Evolutionary conservation across 805 yeast genomes (phyloP), one percentile per base, ranked within the genome.

Genomic region (Candida ovalis): DNA sequence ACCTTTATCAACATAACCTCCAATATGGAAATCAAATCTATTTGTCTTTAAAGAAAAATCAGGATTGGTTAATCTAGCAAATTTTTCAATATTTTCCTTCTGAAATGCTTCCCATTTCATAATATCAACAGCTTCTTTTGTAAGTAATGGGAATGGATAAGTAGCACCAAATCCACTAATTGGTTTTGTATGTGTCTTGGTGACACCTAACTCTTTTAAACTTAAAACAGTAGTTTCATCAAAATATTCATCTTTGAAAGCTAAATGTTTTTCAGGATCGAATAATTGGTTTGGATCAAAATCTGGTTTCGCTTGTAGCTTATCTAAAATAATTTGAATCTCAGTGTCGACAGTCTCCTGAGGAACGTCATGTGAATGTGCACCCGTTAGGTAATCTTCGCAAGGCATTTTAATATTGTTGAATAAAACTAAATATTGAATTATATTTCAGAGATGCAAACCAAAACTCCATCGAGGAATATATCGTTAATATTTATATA

Each of bases 71-170:
- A 64, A 59, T 51, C 82, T 68, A 18, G 75, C 82, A 56, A 67
- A 71, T 39, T 70, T 65, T 47, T 69, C 50, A 40, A 79, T 68
- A 3, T 67, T 55, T 21, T 75, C 74, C 46, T 73, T 72, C 35
- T 64, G 62, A 52, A 80, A 70, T 19, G 76, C 62, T 58, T 81
- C 85, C 60, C 73, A 72, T 54, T 75, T 71, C 80, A 81, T 75
- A 50, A 81, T 74, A 38, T 73, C 72, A 39, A 78, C 66, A 1
- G 85, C 84, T 54, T 81, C 85, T 39, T 73, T 73, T 1, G 82
- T 75, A 60, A 81, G 75, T 36, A 81, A 61, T 1, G 83, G 84
- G 59, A 81, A 81, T 3, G 86, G 82, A 48, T 72, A 81, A 33
- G 77, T 69, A 21, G 80, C 83, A 32, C 60, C 76, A 47, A 70